Percentiles rank a stretch among this genome's conserved stretches.
These are phyloP conservation scores for Panicum hallii DNA, from an alignment of 202 grass and related monocot species.

Conservation along the genomic window DNA sequence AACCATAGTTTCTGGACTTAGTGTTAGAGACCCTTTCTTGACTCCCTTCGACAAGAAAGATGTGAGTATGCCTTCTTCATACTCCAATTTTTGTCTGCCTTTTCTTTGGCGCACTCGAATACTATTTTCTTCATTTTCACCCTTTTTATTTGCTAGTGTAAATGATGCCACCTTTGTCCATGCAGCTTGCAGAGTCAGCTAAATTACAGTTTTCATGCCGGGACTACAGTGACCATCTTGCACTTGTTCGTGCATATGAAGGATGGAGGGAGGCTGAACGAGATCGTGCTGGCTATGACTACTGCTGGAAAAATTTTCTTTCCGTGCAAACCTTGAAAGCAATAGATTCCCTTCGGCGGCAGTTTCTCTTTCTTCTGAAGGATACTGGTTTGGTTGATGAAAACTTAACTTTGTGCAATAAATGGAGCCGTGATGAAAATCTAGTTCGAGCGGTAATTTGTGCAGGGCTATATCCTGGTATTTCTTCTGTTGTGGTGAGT, in stretches of 20 bases:
- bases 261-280: conserved; percentile 97
- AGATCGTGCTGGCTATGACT: conserved; percentile 93
- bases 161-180: conserved; percentile 36
- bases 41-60: conserved; percentile 99
- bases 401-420: conserved; percentile 73
- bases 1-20: conserved; percentile 95
- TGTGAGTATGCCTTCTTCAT: conserved; percentile 58
- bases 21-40: conserved; percentile 94
- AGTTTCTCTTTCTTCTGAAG: conserved; percentile 88
- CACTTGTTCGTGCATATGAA: conserved; percentile 85
- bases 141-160: not conserved
- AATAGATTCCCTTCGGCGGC: conserved; percentile 86
- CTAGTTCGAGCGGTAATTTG: conserved; percentile 89
- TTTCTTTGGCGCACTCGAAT: not conserved
- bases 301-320: conserved; percentile 99
- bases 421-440: conserved; percentile 92
- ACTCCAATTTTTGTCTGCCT: conserved; percentile 6
- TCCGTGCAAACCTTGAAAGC: conserved; percentile 93
- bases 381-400: conserved; percentile 90
- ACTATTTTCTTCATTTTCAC: conserved; percentile 12
- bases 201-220: conserved; percentile 89
- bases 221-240: conserved; percentile 94
- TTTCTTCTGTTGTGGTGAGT: conserved; percentile 94
- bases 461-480: conserved; percentile 96
- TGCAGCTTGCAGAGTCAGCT: conserved; percentile 93